Evolutionary conservation across 805 yeast genomes (phyloP).

Genomic region (Ogataea nakhonphanomensis): DNA sequence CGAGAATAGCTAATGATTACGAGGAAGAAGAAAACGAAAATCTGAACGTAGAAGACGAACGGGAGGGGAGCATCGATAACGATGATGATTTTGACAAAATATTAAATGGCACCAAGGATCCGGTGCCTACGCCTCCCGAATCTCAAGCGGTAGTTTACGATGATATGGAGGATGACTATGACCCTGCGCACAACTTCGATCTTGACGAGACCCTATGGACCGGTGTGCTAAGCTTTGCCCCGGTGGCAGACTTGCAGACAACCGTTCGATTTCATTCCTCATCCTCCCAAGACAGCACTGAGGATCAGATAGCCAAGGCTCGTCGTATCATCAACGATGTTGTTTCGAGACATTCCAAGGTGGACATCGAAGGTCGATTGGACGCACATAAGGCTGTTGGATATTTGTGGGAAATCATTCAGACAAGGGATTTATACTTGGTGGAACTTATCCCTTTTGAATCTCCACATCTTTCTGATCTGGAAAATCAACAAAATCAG

Average conservation of each 20-base stretch:
- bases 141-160: slow-evolving; percentile 10
- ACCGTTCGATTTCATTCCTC: slow-evolving; percentile 16
- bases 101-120: slow-evolving; percentile 13
- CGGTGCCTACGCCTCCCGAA: slow-evolving; percentile 17
- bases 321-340: slow-evolving; percentile 19
- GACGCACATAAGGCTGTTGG: slow-evolving; percentile 50
- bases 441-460: slow-evolving; percentile 38
- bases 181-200: slow-evolving; percentile 24
- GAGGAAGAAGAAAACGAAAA: slow-evolving; percentile 8
- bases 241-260: slow-evolving; percentile 15
- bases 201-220: slow-evolving; percentile 21
- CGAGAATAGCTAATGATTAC: slow-evolving; percentile 7
- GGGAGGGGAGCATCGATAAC: slow-evolving; percentile 9
- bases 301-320: slow-evolving; percentile 13
- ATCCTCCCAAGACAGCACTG: slow-evolving; percentile 11
- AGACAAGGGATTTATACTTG: slow-evolving; percentile 51
- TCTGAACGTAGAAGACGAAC: slow-evolving; percentile 5
- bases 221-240: slow-evolving; percentile 22
- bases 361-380: slow-evolving; percentile 62
- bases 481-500: slow-evolving; percentile 25
- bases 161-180: slow-evolving; percentile 17
- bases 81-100: slow-evolving; percentile 20
- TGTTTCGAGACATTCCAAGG: slow-evolving; percentile 14
- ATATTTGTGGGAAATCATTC: slow-evolving; percentile 48
- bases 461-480: slow-evolving; percentile 17